These are phyloP conservation scores for Paracoccidioides lutzii DNA, from an alignment of 2,329 filamentous ascomycete genomes.

Conservation along the genomic window DNA sequence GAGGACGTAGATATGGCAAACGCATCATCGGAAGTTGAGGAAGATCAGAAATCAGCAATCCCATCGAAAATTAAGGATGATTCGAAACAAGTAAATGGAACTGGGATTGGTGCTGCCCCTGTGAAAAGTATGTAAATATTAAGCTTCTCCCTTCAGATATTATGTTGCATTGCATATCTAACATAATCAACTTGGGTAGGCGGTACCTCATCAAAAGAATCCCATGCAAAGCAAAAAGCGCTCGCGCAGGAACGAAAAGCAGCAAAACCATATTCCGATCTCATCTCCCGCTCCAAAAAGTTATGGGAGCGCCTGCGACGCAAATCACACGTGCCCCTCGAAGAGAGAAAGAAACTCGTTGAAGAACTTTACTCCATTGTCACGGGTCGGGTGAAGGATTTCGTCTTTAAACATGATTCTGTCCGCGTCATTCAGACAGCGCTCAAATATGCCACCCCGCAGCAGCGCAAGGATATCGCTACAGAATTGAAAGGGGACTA, in stretches of 20 bases:
- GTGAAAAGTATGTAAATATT: slow-evolving; percentile 14
- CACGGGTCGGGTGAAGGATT: slow-evolving; percentile 81
- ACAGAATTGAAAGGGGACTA: slow-evolving; percentile 76
- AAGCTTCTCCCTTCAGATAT: background rate
- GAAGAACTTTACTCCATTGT: slow-evolving; percentile 85
- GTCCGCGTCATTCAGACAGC: slow-evolving; percentile 95
- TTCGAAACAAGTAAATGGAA: slow-evolving; percentile 10
- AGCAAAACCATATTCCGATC: slow-evolving; percentile 83
- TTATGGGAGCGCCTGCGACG: slow-evolving; percentile 87
- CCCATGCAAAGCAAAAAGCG: slow-evolving; percentile 85
- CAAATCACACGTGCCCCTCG: slow-evolving; percentile 83
- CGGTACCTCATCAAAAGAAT: slow-evolving; percentile 55
- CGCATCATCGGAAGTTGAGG: slow-evolving; percentile 23
- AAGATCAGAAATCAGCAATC: slow-evolving; percentile 3
- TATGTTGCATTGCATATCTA: background rate
- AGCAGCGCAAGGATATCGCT: slow-evolving; percentile 77
- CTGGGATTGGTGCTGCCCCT: slow-evolving; percentile 6
- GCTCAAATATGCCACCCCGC: slow-evolving; percentile 81
- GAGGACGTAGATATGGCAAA: slow-evolving; percentile 39
- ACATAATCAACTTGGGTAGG: slow-evolving; percentile 29
- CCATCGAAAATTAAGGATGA: slow-evolving; percentile 16
- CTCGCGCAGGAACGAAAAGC: slow-evolving; percentile 79
- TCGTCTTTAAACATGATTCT: slow-evolving; percentile 96
- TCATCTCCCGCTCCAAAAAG: slow-evolving; percentile 81
- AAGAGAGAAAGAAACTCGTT: slow-evolving; percentile 77